Conservation (phyloP, 2,329 filamentous ascomycete genomes). For the Aspergillus luchuensis region DNA sequence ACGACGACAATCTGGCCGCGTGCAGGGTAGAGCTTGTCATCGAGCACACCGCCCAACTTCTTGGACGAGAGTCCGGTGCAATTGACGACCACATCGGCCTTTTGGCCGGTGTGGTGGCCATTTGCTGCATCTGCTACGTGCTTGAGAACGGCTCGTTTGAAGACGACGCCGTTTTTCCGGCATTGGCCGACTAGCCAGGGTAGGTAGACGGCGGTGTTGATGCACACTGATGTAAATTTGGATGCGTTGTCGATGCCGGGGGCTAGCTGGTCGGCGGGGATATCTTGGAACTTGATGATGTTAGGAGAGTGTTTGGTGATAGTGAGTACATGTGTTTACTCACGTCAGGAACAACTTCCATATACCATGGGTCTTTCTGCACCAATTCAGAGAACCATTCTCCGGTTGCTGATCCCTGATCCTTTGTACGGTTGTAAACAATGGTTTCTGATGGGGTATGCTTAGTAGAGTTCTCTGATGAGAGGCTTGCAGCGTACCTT, state of each 20-base stretch:
- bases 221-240: constrained; percentile 81
- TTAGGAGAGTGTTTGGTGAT: background rate
- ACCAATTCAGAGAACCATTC: constrained; percentile 69
- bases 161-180: constrained; percentile 68
- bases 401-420: constrained; percentile 56
- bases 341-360: constrained; percentile 68
- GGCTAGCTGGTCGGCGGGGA: constrained; percentile 61
- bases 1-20: constrained; percentile 85
- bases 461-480: background rate
- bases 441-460: background rate
- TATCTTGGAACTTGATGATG: constrained; percentile 58
- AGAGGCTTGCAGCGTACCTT: constrained; percentile 51
- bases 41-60: constrained; percentile 78
- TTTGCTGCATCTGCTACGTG: constrained; percentile 72
- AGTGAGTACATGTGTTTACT: constrained; percentile 19
- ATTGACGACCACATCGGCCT: constrained; percentile 74
- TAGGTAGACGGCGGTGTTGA: constrained; percentile 87
- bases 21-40: constrained; percentile 70
- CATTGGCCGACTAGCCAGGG: constrained; percentile 83
- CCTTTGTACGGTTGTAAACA: constrained; percentile 57
- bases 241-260: constrained; percentile 70
- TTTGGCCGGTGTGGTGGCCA: constrained; percentile 59
- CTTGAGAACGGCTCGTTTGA: constrained; percentile 64
- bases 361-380: constrained; percentile 71
- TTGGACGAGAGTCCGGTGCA: constrained; percentile 77